Evolutionary conservation across 2,329 filamentous ascomycete genomes (phyloP), one percentile per base, ranked within the genome.

Genomic region (Remersonia thermophila): DNA sequence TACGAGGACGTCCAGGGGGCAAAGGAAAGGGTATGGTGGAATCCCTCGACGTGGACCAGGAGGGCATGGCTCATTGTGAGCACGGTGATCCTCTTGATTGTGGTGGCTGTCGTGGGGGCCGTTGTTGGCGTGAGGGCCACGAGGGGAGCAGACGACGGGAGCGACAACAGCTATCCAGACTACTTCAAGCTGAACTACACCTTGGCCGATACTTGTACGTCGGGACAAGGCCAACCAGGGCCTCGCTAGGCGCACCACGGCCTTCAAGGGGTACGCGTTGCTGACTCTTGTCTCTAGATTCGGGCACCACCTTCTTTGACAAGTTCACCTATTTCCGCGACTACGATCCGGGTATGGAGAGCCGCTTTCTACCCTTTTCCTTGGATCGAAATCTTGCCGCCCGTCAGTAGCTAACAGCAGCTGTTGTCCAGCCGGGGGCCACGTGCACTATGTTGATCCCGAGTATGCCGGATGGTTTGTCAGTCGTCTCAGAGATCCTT

Each of bases 41-140:
- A 74, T 42, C 63, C 66, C 0, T 59, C 59, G 33, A 60, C 60
- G 32, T 79, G 73, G 74, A 56, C 63, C 28, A 65, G 66, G 49
- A 65, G 62, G 39, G 60, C 57, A 9, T 77, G 67, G 66, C 50
- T 62, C 15, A 55, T 61, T 25, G 48, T 68, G 5, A 61, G 18
- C n/a, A 37, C 45, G 4, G 37, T 30, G 3, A 42, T 63, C 25
- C 45, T 67, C 7, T 50, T 77, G 11, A 47, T 71, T 28, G 55
- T 72, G 7, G 55, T 69, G 7, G 60, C 69, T 9, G 57, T 61
- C 4, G 62, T 69, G 5, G 58, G 56, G 16, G 62, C 69, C 14
- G 55, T 60, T 3, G 51, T 57, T 27, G 48, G 50, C 9, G 57
- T 55, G 39, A 56, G 55, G 37, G 60, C 45, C 3, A 40, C 46